Percentiles rank a stretch among this genome's conserved stretches.
Conservation (phyloP, 306 rosid genomes). For the Rosa persica region DNA sequence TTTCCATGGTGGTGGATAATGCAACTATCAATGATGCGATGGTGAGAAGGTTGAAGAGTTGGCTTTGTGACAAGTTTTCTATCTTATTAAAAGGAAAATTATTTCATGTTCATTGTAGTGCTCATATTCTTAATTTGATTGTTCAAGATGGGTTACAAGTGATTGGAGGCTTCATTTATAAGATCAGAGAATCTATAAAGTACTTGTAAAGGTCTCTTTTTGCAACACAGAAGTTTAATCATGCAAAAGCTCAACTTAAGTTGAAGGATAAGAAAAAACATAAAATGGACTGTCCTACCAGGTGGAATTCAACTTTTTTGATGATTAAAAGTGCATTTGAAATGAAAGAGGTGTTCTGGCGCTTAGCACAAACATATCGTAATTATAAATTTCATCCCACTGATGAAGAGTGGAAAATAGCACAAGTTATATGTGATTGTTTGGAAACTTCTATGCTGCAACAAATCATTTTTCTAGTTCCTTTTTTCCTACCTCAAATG, state of each 20-base stretch:
- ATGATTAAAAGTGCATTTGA: not conserved
- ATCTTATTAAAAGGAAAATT: too few species aligned
- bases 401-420: not conserved
- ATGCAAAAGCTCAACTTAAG: not conserved
- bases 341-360: not conserved
- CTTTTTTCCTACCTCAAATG: not conserved
- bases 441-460: not conserved
- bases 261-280: not conserved
- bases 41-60: too few species aligned
- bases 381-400: not conserved
- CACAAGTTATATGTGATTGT: not conserved
- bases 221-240: not conserved
- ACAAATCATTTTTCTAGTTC: not conserved
- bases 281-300: too few species aligned
- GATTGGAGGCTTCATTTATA: too few species aligned
- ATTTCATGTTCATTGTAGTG: too few species aligned
- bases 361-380: not conserved
- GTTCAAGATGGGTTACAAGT: too few species aligned
- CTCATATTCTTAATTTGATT: too few species aligned
- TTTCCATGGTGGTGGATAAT: too few species aligned
- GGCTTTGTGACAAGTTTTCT: too few species aligned
- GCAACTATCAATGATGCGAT: too few species aligned
- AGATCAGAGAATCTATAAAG: too few species aligned
- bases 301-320: not conserved
- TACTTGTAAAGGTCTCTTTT: not conserved